Evolutionary conservation across 495 filamentous ascomycete species (phyloP).

Genomic region (Penicillium flavigenum): DNA sequence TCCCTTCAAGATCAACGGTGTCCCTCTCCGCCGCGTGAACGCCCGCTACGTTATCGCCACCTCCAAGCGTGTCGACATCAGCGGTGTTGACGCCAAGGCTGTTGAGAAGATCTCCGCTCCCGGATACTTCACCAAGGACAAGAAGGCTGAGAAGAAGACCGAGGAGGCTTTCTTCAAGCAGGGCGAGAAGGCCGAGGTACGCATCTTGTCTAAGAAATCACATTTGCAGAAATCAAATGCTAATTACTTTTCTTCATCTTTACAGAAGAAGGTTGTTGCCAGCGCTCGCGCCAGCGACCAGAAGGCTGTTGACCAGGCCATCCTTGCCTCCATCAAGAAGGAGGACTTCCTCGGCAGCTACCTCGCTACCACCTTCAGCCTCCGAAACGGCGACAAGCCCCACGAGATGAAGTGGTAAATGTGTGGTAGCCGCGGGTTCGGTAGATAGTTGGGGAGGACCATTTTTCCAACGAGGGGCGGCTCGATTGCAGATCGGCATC

Average conservation of each 20-base stretch:
- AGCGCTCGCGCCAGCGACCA: conserved; percentile 91
- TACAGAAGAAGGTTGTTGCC: conserved; percentile 92
- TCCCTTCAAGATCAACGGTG: conserved; percentile 99
- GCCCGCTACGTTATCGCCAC: conserved; percentile 98
- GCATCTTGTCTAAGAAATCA: conserved; percentile 30
- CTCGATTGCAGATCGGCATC: conserved; percentile 44
- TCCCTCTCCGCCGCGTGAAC: conserved; percentile 97
- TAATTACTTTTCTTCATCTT: conserved; percentile 10
- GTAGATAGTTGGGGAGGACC: conserved; percentile 48
- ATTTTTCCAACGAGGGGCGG: conserved; percentile 44
- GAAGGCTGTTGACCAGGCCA: conserved; percentile 93
- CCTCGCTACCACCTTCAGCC: conserved; percentile 88
- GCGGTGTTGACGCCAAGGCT: conserved; percentile 76
- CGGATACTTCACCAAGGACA: conserved; percentile 95
- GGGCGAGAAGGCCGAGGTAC: conserved; percentile 93
- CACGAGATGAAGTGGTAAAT: conserved; percentile 94
- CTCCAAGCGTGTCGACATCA: conserved; percentile 81
- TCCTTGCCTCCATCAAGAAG: conserved; percentile 93
- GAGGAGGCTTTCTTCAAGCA: conserved; percentile 98
- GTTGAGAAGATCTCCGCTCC: conserved; percentile 78
- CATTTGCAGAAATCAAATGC: conserved; percentile 13
- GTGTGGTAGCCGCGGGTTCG: conserved; percentile 49
- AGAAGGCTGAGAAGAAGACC: conserved; percentile 85
- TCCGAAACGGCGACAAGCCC: conserved; percentile 96
- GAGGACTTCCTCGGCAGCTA: conserved; percentile 84